phyloP scores from a whole-genome alignment of 257 asterid species.

The Cordia subcordata region DNA sequence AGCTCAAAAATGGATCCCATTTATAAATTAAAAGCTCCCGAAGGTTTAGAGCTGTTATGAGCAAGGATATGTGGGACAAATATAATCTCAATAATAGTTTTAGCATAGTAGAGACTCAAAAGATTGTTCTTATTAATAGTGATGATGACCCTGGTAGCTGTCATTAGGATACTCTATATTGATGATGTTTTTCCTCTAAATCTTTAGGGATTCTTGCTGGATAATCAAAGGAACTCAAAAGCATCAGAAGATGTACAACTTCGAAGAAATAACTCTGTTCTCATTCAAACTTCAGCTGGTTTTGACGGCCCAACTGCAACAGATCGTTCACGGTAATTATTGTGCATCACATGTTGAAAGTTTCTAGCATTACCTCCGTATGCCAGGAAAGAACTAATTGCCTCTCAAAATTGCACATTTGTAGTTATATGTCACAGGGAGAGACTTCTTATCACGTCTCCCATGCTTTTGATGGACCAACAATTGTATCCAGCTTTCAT shows the following conservation, averaged over 20 bases:
- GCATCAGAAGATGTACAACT: constrained; percentile 34
- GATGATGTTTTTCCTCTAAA: constrained; percentile 12
- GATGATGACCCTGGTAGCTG: background rate
- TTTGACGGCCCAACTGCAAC: constrained; percentile 15
- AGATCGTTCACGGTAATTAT: constrained; percentile 32
- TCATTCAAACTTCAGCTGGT: constrained; percentile 27
- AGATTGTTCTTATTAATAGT: background rate
- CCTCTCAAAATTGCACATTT: too few species aligned
- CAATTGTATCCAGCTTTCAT: constrained; percentile 2
- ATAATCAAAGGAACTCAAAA: constrained; percentile 24
- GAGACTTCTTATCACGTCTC: background rate
- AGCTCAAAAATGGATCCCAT: constrained; percentile 2
- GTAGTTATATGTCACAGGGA: too few species aligned
- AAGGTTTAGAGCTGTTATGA: constrained; percentile 9
- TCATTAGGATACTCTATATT: too few species aligned
- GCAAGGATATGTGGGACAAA: constrained; percentile 9
- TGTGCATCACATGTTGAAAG: constrained; percentile 6
- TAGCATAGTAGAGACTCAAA: background rate
- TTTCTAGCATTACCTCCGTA: constrained; percentile 1
- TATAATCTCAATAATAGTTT: constrained; percentile 3
- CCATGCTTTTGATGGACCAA: background rate
- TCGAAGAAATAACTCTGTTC: constrained; percentile 18
- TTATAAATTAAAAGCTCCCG: constrained; percentile 6
- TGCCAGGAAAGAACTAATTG: background rate
- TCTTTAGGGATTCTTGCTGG: constrained; percentile 32